These are phyloP conservation scores for Penicillium argentinense DNA, from an alignment of 495 filamentous ascomycete species.

Conservation along the genomic window DNA sequence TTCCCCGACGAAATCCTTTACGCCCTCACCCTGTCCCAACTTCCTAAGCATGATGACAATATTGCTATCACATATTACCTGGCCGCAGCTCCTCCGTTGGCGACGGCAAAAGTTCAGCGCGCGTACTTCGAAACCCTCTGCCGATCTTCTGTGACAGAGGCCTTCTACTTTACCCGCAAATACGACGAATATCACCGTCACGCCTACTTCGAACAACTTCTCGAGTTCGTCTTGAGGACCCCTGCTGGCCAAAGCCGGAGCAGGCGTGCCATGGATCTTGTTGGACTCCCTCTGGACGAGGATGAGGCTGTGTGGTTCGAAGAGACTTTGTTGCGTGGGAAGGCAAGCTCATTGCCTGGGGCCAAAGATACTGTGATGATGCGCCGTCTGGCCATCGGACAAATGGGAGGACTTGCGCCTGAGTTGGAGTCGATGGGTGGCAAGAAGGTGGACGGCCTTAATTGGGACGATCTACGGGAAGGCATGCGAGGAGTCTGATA, in stretches of 20 bases:
- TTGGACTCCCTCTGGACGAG: constrained; percentile 64
- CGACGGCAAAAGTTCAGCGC: constrained; percentile 55
- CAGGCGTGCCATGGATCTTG: constrained; percentile 63
- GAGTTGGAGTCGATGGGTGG: constrained; percentile 44
- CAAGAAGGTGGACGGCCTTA: constrained; percentile 51
- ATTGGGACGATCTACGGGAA: constrained; percentile 50
- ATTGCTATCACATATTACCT: constrained; percentile 76
- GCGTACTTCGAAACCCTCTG: constrained; percentile 67
- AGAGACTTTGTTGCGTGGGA: constrained; percentile 59
- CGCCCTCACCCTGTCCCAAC: constrained; percentile 59
- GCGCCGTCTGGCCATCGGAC: constrained; percentile 61
- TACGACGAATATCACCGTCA: constrained; percentile 60
- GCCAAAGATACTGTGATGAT: constrained; percentile 70
- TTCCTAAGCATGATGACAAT: constrained; percentile 59
- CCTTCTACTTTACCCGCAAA: constrained; percentile 68
- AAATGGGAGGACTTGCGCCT: constrained; percentile 31
- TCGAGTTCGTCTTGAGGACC: constrained; percentile 58
- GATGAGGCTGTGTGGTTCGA: constrained; percentile 75
- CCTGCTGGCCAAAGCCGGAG: constrained; percentile 45
- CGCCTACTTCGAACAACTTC: constrained; percentile 64
- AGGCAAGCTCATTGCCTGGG: constrained; percentile 58
- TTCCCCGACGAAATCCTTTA: constrained; percentile 79
- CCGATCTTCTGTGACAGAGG: constrained; percentile 65
- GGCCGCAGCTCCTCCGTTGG: constrained; percentile 64
- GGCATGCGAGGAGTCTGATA: constrained; percentile 34